Conservation (phyloP, 495 filamentous ascomycete genomes). For the Aspergillus cavernicola region DNA sequence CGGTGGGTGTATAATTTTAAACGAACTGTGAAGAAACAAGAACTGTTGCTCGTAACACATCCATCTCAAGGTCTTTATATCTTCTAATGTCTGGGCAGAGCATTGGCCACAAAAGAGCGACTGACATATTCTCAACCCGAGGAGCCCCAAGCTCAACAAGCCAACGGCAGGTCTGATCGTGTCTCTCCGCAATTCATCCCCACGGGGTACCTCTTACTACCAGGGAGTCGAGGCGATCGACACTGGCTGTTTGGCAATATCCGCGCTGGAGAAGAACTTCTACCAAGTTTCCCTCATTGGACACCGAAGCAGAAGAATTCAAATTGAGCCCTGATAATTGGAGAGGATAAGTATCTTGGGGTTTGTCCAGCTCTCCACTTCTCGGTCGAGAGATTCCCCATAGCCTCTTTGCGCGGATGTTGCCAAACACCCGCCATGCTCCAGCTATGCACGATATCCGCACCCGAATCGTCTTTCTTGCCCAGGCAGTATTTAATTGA, state of each 20-base stretch:
- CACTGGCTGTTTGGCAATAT: background rate
- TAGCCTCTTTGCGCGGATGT: background rate
- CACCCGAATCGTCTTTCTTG: background rate
- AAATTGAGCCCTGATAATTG: background rate
- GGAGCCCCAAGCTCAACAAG: background rate
- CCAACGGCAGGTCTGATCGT: background rate
- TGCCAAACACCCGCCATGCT: background rate
- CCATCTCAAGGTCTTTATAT: background rate
- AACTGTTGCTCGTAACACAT: background rate
- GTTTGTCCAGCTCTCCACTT: background rate
- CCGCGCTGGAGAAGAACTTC: background rate
- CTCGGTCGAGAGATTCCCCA: background rate
- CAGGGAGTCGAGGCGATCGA: background rate
- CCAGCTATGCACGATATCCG: background rate
- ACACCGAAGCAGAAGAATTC: background rate
- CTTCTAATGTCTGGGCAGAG: background rate
- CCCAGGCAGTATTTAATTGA: background rate
- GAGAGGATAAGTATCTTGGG: background rate
- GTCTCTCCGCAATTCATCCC: background rate
- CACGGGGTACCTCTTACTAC: constrained; percentile 1
- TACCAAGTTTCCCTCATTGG: background rate
- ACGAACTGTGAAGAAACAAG: background rate
- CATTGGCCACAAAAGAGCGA: background rate
- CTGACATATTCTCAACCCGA: background rate
- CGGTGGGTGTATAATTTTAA: background rate